A percentile compares a stretch with the other conserved stretches of the same genome.
Conservation (phyloP, 345 rosid species). For the Lenwebbia sp. region DNA sequence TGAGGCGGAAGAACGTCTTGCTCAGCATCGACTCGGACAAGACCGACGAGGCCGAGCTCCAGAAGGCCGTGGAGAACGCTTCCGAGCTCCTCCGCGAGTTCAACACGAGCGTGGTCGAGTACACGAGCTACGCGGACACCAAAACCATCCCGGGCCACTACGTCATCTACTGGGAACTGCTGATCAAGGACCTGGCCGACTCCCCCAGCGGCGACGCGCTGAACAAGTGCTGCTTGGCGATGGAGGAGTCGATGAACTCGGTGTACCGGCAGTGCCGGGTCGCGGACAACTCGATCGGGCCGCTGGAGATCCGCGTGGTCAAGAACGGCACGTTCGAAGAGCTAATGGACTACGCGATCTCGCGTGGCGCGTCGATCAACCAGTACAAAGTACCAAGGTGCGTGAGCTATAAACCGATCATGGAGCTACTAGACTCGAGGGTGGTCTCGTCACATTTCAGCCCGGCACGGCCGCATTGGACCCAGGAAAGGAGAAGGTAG, state of each 20-base stretch:
- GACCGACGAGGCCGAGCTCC: constrained; percentile 89
- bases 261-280: constrained; percentile 89
- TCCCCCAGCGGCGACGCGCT: constrained; percentile 38
- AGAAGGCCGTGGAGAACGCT: constrained; percentile 66
- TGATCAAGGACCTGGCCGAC: constrained; percentile 32
- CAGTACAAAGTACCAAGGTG: constrained; percentile 97
- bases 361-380: constrained; percentile 92
- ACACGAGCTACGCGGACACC: constrained; percentile 83
- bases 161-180: constrained; percentile 79
- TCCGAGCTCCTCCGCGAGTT: constrained; percentile 30
- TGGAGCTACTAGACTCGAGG: constrained; percentile 82
- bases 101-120: constrained; percentile 69
- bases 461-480: constrained; percentile 68
- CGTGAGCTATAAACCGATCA: constrained; percentile 75
- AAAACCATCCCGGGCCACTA: constrained; percentile 86
- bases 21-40: constrained; percentile 90
- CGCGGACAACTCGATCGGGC: constrained; percentile 70
- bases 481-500: constrained; percentile 50
- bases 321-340: constrained; percentile 90
- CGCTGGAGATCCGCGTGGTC: constrained; percentile 76
- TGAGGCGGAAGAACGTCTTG: constrained; percentile 74
- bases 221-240: constrained; percentile 56
- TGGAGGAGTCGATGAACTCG: constrained; percentile 90
- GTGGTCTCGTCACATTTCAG: constrained; percentile 67
- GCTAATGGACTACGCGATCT: constrained; percentile 90